Conservation (phyloP, 768 basidiomycete species). For the Holtermannia corniformis region DNA sequence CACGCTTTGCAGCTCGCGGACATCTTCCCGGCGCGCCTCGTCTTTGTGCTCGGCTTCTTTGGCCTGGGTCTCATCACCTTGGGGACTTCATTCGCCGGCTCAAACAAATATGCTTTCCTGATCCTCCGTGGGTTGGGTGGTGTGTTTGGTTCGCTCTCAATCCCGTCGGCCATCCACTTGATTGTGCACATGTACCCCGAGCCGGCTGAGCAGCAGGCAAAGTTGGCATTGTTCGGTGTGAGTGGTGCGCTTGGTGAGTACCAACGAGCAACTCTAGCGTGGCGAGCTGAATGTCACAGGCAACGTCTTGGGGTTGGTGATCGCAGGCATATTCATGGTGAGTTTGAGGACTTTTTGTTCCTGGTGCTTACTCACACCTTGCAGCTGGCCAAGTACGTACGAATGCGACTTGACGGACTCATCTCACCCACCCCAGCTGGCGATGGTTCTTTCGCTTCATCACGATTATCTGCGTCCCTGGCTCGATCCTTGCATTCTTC, state of each 20-base stretch:
- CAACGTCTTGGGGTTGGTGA: conserved; percentile 43
- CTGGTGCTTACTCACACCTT: not conserved
- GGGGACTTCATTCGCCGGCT: conserved; percentile 46
- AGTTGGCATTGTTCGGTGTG: conserved; percentile 48
- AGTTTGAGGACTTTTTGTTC: not conserved
- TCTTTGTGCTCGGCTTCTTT: conserved; percentile 45
- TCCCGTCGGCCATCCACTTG: conserved; percentile 19
- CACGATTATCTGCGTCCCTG: conserved; percentile 44
- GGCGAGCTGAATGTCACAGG: too few relatives aligned
- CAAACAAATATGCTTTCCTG: conserved; percentile 47
- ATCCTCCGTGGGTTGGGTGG: conserved; percentile 51
- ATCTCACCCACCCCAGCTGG: conserved; percentile 31
- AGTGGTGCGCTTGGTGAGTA: conserved; percentile 47
- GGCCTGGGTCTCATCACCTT: conserved; percentile 46
- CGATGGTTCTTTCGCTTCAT: conserved; percentile 51
- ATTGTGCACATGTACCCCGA: conserved; percentile 50
- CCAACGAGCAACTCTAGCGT: too few relatives aligned
- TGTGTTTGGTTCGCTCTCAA: conserved; percentile 46
- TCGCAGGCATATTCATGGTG: conserved; percentile 25
- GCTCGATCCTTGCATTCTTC: conserved; percentile 38
- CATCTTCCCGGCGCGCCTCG: conserved; percentile 38
- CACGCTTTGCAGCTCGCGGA: conserved; percentile 19
- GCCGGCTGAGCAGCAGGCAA: conserved; percentile 46
- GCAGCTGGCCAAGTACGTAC: not conserved
- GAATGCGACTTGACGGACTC: not conserved